These are phyloP conservation scores for Lactifluus volemus DNA, from an alignment of 768 basidiomycete genomes.

Conservation along the genomic window DNA sequence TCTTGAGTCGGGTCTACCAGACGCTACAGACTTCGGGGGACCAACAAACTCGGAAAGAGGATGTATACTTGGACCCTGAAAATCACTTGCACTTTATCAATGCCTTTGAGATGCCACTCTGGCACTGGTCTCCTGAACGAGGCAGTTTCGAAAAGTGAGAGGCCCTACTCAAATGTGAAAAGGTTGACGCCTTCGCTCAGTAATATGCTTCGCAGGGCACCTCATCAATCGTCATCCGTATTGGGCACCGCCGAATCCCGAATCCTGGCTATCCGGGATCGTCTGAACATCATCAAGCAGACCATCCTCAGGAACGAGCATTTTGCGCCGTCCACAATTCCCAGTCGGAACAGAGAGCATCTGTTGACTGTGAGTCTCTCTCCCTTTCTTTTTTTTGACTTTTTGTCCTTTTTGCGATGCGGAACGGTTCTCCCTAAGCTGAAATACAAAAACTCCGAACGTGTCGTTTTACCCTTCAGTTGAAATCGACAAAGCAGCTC, in stretches of 20 bases:
- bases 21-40: slow-evolving; percentile 59
- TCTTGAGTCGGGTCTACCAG: slow-evolving; percentile 67
- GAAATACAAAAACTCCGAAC: not conserved
- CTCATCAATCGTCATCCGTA: slow-evolving; percentile 45
- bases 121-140: slow-evolving; percentile 82
- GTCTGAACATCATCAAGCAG: slow-evolving; percentile 87
- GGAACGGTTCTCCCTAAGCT: not conserved
- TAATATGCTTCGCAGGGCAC: slow-evolving; percentile 33
- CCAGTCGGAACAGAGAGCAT: slow-evolving; percentile 77
- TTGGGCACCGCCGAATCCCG: slow-evolving; percentile 80
- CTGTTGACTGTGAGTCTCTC: slow-evolving; percentile 67
- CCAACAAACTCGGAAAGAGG: slow-evolving; percentile 36
- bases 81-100: slow-evolving; percentile 77
- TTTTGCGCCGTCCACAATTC: slow-evolving; percentile 91
- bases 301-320: slow-evolving; percentile 93
- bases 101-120: slow-evolving; percentile 92
- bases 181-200: not conserved
- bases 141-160: slow-evolving; percentile 82
- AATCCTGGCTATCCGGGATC: slow-evolving; percentile 69
- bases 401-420: not conserved
- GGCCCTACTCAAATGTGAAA: not conserved
- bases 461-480: slow-evolving; percentile 32
- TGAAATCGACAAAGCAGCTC: slow-evolving; percentile 93
- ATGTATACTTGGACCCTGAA: slow-evolving; percentile 68
- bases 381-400: not conserved